Evolutionary conservation across 257 asterid genomes (phyloP), one percentile per base, ranked within the genome.

Genomic region (Ocimum tenuiflorum): DNA sequence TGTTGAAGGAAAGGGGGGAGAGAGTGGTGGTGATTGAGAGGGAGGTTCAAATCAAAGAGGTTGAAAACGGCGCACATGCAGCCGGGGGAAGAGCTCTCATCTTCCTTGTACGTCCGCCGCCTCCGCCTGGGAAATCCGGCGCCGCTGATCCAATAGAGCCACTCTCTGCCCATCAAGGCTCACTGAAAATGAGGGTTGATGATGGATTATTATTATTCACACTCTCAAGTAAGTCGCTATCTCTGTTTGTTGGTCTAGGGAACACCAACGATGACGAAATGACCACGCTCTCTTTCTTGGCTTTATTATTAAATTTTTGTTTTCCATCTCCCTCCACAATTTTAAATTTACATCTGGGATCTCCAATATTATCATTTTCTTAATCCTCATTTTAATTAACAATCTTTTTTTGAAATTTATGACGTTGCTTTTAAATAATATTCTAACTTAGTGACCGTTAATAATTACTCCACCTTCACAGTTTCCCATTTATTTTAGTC

Each of bases 51-150:
- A 74, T 87, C 94, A 54, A 89, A 87, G 75, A 91, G 78, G 38
- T 91, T 91, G 52, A 89, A 74, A 39, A 86, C 89, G 61, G 95
- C 83, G 61, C 87, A 83, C 92, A 89, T 89, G 89, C 98, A 91
- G 0, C 98, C 98, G 50, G 79, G 55, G 7, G 91, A 64, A 1
- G 82, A 47, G 10, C 76, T 20, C 12, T 11, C 76, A 2, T 53
- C 68, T 1, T 33, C 60, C 7, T 57, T 75, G 4, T 60, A 3
- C 13, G 65, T 24, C 33, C 81, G 63, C 33, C 79, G 70, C 50
- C 82, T 67, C 11, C 41, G 41, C 10, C 41, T 1, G 8, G 41
- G 41, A 9, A 35, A 6, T 35, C 53, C n/a, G 22, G 71, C 7
- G 58, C 75, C 77, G 43, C 75, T 73, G 4, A 80, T 78, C 95